Percentiles rank a stretch among this genome's conserved stretches.
Evolutionary conservation across 345 rosid species (phyloP).

Genomic region (Arabidopsis suecica): DNA sequence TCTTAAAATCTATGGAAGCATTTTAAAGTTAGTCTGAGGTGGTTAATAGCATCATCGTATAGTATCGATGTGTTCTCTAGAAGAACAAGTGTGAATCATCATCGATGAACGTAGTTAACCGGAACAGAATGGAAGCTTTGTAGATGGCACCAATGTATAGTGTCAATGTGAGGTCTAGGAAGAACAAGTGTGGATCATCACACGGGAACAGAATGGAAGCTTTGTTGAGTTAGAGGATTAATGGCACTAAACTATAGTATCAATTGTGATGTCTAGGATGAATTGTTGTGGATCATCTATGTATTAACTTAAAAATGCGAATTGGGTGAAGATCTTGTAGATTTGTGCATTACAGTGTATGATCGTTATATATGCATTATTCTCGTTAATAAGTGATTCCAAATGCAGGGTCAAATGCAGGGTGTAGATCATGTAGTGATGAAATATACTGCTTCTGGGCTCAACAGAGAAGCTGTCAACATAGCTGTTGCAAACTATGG

Average conservation of each 20-base stretch:
- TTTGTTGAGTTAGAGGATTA: background rate
- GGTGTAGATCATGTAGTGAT: slow-evolving; percentile 69
- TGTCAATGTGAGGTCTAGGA: background rate
- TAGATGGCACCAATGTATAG: slow-evolving; percentile 1
- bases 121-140: background rate
- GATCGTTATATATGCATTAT: background rate
- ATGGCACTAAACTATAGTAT: slow-evolving; percentile 3
- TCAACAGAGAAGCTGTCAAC: slow-evolving; percentile 69
- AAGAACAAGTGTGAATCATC: background rate
- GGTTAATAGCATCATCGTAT: background rate
- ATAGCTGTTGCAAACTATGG: slow-evolving; percentile 85
- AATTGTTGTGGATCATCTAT: slow-evolving; percentile 9
- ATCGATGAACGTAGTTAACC: background rate
- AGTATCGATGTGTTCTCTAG: background rate
- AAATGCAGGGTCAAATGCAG: slow-evolving; percentile 67
- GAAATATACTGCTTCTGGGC: slow-evolving; percentile 71
- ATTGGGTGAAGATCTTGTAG: background rate
- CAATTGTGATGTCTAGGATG: background rate
- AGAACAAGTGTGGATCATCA: slow-evolving; percentile 3
- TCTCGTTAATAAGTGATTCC: background rate
- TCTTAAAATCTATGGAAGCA: background rate
- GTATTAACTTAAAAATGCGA: background rate
- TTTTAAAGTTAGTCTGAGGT: slow-evolving; percentile 3
- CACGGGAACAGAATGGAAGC: background rate
- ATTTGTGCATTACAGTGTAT: slow-evolving; percentile 7